phyloP scores from a whole-genome alignment of 306 rosid genomes.

The Vigna nakashimae region DNA sequence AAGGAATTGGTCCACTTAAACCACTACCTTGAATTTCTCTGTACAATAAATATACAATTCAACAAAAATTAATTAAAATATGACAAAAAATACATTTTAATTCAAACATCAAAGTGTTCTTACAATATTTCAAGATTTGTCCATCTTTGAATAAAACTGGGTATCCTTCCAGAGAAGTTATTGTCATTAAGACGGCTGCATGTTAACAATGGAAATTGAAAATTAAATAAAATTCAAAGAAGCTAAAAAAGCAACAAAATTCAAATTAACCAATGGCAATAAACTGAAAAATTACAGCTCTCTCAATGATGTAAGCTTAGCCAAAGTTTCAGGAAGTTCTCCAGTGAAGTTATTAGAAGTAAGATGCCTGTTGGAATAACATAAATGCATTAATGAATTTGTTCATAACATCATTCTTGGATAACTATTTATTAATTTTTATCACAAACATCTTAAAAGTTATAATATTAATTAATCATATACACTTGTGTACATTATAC shows the following conservation, averaged over 20 bases:
- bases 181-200: conserved; percentile 34
- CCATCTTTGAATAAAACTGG: conserved; percentile 58
- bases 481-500: no score
- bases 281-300: conserved; percentile 49
- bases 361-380: conserved; percentile 41
- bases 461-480: no score
- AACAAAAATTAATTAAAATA: background rate
- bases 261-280: background rate
- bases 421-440: no score
- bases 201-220: background rate
- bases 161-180: conserved; percentile 54
- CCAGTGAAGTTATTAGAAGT: conserved; percentile 49
- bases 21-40: conserved; percentile 72
- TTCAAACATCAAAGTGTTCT: background rate
- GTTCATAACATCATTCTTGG: background rate
- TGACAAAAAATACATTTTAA: background rate
- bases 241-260: background rate
- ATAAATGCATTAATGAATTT: background rate
- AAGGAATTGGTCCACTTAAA: conserved; percentile 78
- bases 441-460: no score
- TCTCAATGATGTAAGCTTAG: conserved; percentile 12
- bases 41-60: background rate
- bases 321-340: conserved; percentile 28
- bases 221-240: background rate
- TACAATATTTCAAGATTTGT: conserved; percentile 51